Conservation (phyloP, 768 basidiomycete genomes). For the Daedaleopsis sinensis region DNA sequence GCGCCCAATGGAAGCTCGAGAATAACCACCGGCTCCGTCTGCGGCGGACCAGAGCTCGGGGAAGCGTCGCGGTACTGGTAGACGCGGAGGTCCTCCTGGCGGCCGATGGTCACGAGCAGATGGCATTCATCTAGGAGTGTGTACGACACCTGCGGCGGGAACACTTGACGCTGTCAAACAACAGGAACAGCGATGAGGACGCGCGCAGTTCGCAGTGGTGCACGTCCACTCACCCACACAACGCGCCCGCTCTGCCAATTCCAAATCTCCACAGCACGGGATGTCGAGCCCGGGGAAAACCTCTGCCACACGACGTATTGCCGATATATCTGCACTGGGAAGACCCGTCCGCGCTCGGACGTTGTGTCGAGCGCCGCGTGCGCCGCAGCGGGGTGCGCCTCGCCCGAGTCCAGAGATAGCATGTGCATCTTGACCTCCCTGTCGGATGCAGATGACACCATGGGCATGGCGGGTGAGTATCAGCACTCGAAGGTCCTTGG, state of each 20-base stretch:
- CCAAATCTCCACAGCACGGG: neutral
- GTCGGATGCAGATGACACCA: neutral
- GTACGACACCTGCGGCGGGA: neutral
- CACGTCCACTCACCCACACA: neutral
- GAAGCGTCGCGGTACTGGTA: neutral
- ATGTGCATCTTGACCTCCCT: neutral
- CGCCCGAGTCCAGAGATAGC: neutral
- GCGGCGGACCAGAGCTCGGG: neutral
- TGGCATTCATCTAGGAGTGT: neutral
- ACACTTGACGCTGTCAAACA: neutral
- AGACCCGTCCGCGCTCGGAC: neutral
- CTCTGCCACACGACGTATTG: neutral
- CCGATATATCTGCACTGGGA: neutral
- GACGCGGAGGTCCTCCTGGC: neutral
- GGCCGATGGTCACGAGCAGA: neutral
- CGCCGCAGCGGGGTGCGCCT: neutral
- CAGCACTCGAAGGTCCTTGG: no score
- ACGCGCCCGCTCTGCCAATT: neutral
- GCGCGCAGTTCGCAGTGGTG: neutral
- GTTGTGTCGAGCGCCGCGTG: neutral
- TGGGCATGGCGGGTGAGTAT: neutral
- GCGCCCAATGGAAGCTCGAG: constrained; percentile 6
- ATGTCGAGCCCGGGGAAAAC: neutral
- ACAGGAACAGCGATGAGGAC: neutral
- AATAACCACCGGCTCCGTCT: neutral